Evolutionary conservation across 208 protist species (phyloP).

Genomic region (Trichomonas tenax): DNA sequence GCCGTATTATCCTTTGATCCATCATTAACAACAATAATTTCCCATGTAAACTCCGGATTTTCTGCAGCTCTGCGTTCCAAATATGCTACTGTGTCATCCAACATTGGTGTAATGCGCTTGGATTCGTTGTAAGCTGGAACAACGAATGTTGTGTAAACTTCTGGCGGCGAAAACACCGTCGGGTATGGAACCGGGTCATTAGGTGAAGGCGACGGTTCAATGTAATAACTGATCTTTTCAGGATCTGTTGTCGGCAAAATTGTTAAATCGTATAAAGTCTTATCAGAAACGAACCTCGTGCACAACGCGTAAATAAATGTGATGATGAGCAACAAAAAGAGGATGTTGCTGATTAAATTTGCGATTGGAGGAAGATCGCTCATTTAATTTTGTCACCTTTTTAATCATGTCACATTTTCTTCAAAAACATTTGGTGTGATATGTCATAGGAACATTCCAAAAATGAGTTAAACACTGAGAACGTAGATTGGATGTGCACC

Average conservation of each 20-base stretch:
- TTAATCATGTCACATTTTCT: too few relatives aligned
- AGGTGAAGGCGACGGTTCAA: neutral
- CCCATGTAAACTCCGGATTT: slow-evolving; percentile 18
- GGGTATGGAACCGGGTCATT: neutral
- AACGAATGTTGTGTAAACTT: slow-evolving; percentile 28
- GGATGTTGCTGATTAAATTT: neutral
- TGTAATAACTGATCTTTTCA: neutral
- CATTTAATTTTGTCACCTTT: neutral
- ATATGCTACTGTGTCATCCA: slow-evolving; percentile 26
- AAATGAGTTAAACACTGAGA: too few relatives aligned
- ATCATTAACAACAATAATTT: slow-evolving; percentile 35
- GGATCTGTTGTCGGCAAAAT: neutral
- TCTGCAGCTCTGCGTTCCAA: neutral
- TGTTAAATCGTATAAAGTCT: neutral
- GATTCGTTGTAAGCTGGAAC: slow-evolving; percentile 36
- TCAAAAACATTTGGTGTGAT: too few relatives aligned
- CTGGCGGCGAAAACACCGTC: neutral
- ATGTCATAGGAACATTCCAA: too few relatives aligned
- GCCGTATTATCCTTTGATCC: slow-evolving; percentile 26
- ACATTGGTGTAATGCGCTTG: slow-evolving; percentile 22
- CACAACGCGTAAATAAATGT: neutral
- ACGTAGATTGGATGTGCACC: too few relatives aligned
- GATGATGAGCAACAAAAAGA: neutral
- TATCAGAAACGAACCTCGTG: neutral
- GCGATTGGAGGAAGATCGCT: neutral